These are phyloP conservation scores for Chaetomium olivaceum DNA, from an alignment of 2,329 filamentous ascomycete species.

Conservation along the genomic window DNA sequence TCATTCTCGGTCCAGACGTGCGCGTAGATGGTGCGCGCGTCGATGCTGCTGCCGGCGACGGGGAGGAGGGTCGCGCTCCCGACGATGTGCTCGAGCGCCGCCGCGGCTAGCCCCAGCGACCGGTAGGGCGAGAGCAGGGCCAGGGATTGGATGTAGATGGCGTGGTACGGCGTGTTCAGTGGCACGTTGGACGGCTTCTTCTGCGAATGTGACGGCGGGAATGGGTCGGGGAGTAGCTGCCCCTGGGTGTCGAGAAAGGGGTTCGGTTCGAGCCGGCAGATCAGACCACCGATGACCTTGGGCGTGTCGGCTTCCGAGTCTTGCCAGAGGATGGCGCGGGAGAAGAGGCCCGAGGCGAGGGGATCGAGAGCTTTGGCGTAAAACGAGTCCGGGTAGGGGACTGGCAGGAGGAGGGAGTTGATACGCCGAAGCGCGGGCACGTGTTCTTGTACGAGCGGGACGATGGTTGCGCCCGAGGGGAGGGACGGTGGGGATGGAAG, in stretches of 20 bases:
- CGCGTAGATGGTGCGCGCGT: constrained; percentile 55
- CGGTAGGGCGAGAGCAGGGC: constrained; percentile 65
- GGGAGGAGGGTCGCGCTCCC: constrained; percentile 42
- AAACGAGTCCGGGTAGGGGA: constrained; percentile 65
- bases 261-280: constrained; percentile 62
- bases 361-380: constrained; percentile 58
- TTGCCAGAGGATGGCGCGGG: constrained; percentile 60
- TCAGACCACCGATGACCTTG: constrained; percentile 61
- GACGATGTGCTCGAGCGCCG: constrained; percentile 56
- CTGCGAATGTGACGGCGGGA: constrained; percentile 1
- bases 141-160: constrained; percentile 66
- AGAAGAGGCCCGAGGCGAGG: constrained; percentile 53
- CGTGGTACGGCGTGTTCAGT: constrained; percentile 39
- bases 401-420: constrained; percentile 64
- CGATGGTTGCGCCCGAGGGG: constrained; percentile 53
- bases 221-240: constrained; percentile 16
- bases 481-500: constrained; percentile 42
- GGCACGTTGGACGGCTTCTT: constrained; percentile 13
- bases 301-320: constrained; percentile 42
- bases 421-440: constrained; percentile 62
- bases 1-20: constrained; percentile 70
- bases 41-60: constrained; percentile 39
- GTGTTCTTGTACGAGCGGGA: constrained; percentile 52
- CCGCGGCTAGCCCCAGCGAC: constrained; percentile 58
- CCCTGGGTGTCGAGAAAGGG: constrained; percentile 36